A percentile compares a stretch with the other conserved stretches of the same genome.
phyloP scores from a whole-genome alignment of 495 filamentous ascomycete species.

The Penicillium flavigenum region DNA sequence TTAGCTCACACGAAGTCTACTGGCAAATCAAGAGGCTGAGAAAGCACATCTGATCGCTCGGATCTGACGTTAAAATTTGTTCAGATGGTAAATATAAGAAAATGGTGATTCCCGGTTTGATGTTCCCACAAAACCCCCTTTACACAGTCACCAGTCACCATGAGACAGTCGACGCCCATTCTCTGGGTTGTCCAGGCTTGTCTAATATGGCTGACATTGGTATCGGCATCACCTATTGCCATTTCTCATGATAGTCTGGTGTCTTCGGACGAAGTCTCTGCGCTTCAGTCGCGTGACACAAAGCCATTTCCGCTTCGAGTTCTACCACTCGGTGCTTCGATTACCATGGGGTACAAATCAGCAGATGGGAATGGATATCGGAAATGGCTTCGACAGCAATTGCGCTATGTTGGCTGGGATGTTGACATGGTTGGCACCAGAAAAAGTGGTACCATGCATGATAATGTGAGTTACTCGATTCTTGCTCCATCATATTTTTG shows the following conservation, averaged over 20 bases:
- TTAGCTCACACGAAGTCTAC: neutral
- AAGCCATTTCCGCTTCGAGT: slow-evolving; percentile 40
- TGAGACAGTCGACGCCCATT: slow-evolving; percentile 19
- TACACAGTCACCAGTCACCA: slow-evolving; percentile 1
- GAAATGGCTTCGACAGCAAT: slow-evolving; percentile 38
- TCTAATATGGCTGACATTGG: slow-evolving; percentile 18
- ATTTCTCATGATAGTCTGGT: neutral
- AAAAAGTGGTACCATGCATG: slow-evolving; percentile 46
- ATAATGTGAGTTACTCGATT: slow-evolving; percentile 38
- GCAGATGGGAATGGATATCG: slow-evolving; percentile 56
- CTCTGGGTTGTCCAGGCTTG: slow-evolving; percentile 17
- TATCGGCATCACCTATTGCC: neutral
- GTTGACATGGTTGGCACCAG: slow-evolving; percentile 54
- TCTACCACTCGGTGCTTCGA: slow-evolving; percentile 58
- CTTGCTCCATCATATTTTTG: neutral
- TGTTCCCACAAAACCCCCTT: neutral
- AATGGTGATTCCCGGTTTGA: neutral
- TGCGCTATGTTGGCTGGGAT: slow-evolving; percentile 37
- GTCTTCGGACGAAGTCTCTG: neutral
- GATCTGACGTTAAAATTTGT: slow-evolving; percentile 5
- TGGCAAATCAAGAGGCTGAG: slow-evolving; percentile 1
- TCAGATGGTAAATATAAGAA: neutral
- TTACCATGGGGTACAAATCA: slow-evolving; percentile 54
- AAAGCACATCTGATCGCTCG: slow-evolving; percentile 1
- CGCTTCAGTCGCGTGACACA: slow-evolving; percentile 11